Evolutionary conservation across 2,329 filamentous ascomycete species (phyloP).

Genomic region (Trichoderma lentiforme): DNA sequence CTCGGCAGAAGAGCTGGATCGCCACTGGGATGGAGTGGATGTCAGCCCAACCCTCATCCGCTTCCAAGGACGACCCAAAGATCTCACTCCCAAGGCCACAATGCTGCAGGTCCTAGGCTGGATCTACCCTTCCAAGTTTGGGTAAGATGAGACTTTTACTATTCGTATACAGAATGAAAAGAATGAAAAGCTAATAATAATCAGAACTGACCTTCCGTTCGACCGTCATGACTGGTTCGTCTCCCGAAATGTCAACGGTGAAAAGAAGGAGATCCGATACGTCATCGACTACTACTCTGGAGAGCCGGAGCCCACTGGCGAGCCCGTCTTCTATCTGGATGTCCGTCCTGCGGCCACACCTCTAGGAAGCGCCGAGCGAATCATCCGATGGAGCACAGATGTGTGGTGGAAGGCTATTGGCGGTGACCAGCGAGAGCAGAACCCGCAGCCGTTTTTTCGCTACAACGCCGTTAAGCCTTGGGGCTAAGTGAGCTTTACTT

Average conservation of each 20-base stretch:
- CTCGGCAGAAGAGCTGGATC: constrained; percentile 40
- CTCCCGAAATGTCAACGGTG: constrained; percentile 64
- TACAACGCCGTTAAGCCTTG: constrained; percentile 24
- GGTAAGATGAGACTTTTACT: constrained; percentile 51
- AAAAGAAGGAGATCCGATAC: constrained; percentile 78
- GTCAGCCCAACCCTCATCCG: constrained; percentile 70
- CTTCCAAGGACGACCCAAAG: constrained; percentile 85
- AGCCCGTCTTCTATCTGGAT: constrained; percentile 94
- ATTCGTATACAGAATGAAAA: neutral
- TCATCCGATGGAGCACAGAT: constrained; percentile 87
- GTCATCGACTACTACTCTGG: constrained; percentile 96
- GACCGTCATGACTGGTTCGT: constrained; percentile 98
- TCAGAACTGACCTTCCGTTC: constrained; percentile 78
- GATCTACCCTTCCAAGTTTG: constrained; percentile 76
- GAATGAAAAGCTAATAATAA: constrained; percentile 11
- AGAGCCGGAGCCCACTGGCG: constrained; percentile 67
- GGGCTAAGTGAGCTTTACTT: constrained; percentile 1
- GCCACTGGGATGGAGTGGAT: constrained; percentile 52
- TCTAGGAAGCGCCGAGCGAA: constrained; percentile 72
- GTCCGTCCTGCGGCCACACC: constrained; percentile 87
- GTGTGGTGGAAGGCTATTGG: constrained; percentile 90
- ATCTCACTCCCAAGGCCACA: constrained; percentile 86
- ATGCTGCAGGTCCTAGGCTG: constrained; percentile 77
- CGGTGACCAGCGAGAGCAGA: constrained; percentile 56
- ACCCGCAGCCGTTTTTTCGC: constrained; percentile 36